Percentiles rank a stretch among this genome's conserved stretches.
Evolutionary conservation across 1,139 yeast genomes (phyloP).

Genomic region (Schizosaccharomyces versatilis): DNA sequence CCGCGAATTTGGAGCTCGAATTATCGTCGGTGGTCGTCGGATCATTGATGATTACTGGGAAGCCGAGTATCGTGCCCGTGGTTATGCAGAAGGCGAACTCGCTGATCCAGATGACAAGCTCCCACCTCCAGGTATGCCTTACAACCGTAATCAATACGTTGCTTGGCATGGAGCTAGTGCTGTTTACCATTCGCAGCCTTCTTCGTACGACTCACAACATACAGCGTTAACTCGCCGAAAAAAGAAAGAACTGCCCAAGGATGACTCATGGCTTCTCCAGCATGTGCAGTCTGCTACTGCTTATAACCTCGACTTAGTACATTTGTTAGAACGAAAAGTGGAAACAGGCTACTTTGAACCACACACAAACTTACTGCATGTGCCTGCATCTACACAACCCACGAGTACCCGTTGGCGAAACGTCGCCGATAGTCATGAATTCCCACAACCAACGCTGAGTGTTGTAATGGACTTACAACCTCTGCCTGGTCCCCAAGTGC

Average conservation of each 20-base stretch:
- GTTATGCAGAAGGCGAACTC: constrained; percentile 55
- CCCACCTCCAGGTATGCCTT: constrained; percentile 24
- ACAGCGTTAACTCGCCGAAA: constrained; percentile 15
- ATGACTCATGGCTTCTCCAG: constrained; percentile 70
- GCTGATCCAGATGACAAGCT: constrained; percentile 50
- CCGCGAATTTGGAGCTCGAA: constrained; percentile 78
- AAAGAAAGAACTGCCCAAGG: constrained; percentile 27
- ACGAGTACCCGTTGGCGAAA: constrained; percentile 23
- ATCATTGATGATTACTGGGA: constrained; percentile 83
- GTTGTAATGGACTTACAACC: not conserved
- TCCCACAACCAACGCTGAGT: constrained; percentile 1
- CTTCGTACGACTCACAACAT: constrained; percentile 10
- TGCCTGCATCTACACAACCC: constrained; percentile 62
- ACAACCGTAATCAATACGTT: constrained; percentile 29
- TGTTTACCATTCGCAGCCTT: constrained; percentile 21
- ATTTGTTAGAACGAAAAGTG: constrained; percentile 35
- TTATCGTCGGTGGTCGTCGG: constrained; percentile 58
- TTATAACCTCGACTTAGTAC: constrained; percentile 40
- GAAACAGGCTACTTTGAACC: constrained; percentile 51
- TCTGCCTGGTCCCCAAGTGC: not conserved
- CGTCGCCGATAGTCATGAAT: constrained; percentile 15
- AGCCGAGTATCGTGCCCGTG: constrained; percentile 42
- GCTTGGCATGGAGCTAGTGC: constrained; percentile 32
- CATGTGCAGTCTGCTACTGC: constrained; percentile 58
- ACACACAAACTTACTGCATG: constrained; percentile 57